Conservation (phyloP, 345 rosid species). For the Eucalyptus shirleyi region DNA sequence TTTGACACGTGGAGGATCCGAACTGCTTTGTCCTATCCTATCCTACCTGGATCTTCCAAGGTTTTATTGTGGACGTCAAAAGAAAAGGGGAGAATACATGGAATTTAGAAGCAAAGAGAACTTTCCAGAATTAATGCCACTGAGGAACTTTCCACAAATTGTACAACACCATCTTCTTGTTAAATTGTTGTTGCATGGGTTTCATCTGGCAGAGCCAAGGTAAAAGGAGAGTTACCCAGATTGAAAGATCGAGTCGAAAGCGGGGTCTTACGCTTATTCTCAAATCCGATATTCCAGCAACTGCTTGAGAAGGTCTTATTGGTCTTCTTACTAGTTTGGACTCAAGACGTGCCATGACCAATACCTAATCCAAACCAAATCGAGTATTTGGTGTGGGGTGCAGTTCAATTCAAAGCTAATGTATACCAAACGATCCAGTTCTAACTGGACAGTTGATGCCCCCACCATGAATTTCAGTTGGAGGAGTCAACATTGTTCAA, state of each 20-base stretch:
- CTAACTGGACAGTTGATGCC: no score
- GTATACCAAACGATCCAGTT: no score
- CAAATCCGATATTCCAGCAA: not conserved
- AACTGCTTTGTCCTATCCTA: slow-evolving; percentile 6
- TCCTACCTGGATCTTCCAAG: not conserved
- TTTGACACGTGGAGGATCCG: slow-evolving; percentile 34
- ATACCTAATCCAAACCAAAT: no score
- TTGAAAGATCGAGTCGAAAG: not conserved
- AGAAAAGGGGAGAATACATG: not conserved
- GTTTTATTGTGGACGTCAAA: not conserved
- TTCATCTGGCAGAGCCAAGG: not conserved
- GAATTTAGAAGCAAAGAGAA: not conserved
- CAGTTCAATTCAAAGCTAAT: no score
- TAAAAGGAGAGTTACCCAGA: not conserved
- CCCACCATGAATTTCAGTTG: not conserved
- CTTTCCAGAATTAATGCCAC: not conserved
- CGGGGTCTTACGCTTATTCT: not conserved
- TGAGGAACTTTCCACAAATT: not conserved
- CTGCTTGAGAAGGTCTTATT: not conserved
- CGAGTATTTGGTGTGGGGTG: no score
- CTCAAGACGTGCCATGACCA: not conserved
- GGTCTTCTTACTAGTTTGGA: not conserved
- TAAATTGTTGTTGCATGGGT: not conserved
- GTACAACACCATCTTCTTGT: not conserved
- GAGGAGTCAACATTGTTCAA: not conserved